Conservation (phyloP, 208 protist genomes). For the Trypanosoma mega region DNA sequence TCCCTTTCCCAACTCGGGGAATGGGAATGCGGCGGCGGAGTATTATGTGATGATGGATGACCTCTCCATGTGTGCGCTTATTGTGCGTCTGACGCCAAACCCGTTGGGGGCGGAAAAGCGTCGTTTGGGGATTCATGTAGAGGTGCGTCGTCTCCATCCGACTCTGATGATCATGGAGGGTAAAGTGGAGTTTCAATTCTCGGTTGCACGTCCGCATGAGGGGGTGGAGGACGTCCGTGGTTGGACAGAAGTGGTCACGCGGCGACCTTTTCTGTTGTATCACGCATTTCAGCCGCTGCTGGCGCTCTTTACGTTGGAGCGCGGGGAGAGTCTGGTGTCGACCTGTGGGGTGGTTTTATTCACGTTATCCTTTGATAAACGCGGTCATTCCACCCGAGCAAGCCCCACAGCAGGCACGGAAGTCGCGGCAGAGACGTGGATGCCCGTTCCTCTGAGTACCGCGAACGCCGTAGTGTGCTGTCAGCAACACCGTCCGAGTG, state of each 20-base stretch:
- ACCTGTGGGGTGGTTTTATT: constrained; percentile 25
- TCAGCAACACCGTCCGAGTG: constrained; percentile 37
- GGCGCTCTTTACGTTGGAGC: constrained; percentile 44
- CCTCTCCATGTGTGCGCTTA: constrained; percentile 7
- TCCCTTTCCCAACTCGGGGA: constrained; percentile 28
- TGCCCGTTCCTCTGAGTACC: constrained; percentile 34
- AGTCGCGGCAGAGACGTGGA: not conserved
- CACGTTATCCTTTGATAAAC: too few relatives aligned
- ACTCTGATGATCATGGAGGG: constrained; percentile 56
- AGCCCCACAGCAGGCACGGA: too few relatives aligned
- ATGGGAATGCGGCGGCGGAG: not conserved
- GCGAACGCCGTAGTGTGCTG: constrained; percentile 45
- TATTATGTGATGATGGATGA: constrained; percentile 17
- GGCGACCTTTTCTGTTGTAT: constrained; percentile 46
- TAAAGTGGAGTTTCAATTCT: constrained; percentile 40
- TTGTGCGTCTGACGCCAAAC: constrained; percentile 13
- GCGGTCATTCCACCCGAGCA: too few relatives aligned
- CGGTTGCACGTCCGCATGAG: not conserved
- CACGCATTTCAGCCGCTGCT: constrained; percentile 60
- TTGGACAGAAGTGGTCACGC: constrained; percentile 39
- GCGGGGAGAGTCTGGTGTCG: too few relatives aligned
- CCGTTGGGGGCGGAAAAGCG: constrained; percentile 2
- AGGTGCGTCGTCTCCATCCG: constrained; percentile 45
- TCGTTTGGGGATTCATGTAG: constrained; percentile 33
- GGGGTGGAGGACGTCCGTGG: not conserved